Conservation (phyloP, 257 asterid genomes). For the Capsicum baccatum region DNA sequence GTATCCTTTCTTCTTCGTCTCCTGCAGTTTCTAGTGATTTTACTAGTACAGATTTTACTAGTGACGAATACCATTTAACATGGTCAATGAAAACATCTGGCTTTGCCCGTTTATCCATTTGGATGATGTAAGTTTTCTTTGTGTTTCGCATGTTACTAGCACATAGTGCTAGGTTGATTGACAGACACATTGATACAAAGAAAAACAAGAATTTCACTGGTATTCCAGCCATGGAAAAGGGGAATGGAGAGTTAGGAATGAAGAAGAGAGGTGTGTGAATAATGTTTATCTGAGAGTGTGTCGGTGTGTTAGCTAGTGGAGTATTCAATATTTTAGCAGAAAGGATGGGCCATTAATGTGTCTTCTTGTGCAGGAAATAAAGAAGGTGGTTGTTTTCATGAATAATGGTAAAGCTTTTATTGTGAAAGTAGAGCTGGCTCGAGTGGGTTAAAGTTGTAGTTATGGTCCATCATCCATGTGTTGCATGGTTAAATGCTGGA, state of each 20-base stretch:
- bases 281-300: not conserved
- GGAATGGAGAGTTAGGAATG: not conserved
- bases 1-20: conserved; percentile 49
- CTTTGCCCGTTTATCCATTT: conserved; percentile 71
- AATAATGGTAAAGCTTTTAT: conserved; percentile 40
- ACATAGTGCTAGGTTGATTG: conserved; percentile 27
- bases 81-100: conserved; percentile 72
- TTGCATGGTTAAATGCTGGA: not conserved
- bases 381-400: conserved; percentile 71
- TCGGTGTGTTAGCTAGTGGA: not conserved
- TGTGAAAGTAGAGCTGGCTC: conserved; percentile 25
- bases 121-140: conserved; percentile 67
- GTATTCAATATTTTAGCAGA: not conserved
- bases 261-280: not conserved
- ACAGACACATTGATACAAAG: conserved; percentile 33
- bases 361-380: conserved; percentile 53
- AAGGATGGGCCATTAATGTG: conserved; percentile 28
- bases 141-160: conserved; percentile 26
- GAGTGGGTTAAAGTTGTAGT: conserved; percentile 33
- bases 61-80: conserved; percentile 68
- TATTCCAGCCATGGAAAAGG: conserved; percentile 45
- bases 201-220: conserved; percentile 47
- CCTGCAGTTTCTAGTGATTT: not conserved
- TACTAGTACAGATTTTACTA: conserved; percentile 51
- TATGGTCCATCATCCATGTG: conserved; percentile 20